Evolutionary conservation across 1,284 basidiomycete species (phyloP).

Genomic region (Microbotryum intermedium): DNA sequence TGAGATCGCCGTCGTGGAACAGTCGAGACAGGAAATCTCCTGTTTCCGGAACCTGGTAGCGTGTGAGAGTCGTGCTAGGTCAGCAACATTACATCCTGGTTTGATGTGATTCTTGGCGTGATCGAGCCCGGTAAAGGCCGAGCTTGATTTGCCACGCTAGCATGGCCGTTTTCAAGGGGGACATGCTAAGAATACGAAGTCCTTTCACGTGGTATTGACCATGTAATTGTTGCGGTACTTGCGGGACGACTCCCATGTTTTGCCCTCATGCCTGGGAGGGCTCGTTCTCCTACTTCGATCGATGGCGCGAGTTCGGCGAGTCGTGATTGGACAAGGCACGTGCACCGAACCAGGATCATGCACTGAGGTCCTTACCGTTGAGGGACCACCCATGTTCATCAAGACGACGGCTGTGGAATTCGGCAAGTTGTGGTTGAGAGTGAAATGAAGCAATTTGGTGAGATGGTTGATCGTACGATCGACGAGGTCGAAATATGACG

Average conservation of each 20-base stretch:
- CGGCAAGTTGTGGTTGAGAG: not conserved
- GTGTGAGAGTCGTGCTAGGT: no score
- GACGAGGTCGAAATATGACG: not conserved
- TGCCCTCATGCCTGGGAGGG: conserved; percentile 52
- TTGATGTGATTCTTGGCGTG: not conserved
- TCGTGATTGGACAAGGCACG: not conserved
- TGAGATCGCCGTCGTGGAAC: conserved; percentile 91
- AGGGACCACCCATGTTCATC: conserved; percentile 98
- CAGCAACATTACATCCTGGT: not conserved
- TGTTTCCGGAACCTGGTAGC: conserved; percentile 38
- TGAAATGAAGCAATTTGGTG: not conserved
- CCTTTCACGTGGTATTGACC: no score
- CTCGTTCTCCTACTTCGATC: no score
- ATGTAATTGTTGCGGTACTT: no score
- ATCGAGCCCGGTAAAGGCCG: not conserved
- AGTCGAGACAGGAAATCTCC: conserved; percentile 76
- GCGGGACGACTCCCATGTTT: not conserved
- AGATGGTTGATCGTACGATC: not conserved
- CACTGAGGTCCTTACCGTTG: conserved; percentile 53
- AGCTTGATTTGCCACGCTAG: not conserved
- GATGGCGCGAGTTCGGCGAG: conserved; percentile 3
- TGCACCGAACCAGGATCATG: not conserved
- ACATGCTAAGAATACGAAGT: no score
- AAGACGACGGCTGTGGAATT: conserved; percentile 70
- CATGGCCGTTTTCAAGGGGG: not conserved